phyloP scores from a whole-genome alignment of 768 basidiomycete species.

The Rhodotorula toruloides region DNA sequence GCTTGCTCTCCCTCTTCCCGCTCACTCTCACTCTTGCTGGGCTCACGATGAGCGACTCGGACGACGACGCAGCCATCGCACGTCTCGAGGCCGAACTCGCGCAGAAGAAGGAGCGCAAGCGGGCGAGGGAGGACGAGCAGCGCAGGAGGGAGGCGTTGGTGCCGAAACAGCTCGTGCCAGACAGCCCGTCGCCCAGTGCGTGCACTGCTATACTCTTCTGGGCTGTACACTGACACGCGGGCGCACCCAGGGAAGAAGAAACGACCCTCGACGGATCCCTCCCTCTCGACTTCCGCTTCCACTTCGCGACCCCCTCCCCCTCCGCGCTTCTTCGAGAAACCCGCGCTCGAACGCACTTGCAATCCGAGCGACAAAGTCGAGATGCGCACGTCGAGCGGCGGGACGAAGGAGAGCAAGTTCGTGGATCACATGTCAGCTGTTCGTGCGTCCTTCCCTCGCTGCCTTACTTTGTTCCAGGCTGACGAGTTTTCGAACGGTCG shows the following conservation, averaged over 20 bases:
- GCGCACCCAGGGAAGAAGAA: conserved; percentile 27
- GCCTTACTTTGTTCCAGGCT: too few species aligned
- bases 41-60: not conserved
- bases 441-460: conserved; percentile 2
- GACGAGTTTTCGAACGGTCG: not conserved
- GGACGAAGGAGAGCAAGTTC: conserved; percentile 5
- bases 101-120: not conserved
- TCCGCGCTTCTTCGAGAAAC: not conserved
- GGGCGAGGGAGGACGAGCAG: not conserved
- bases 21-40: not conserved
- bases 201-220: too few species aligned
- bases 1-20: not conserved
- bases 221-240: too few species aligned
- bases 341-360: not conserved
- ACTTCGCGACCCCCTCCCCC: too few species aligned
- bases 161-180: conserved; percentile 19
- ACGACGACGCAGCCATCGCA: not conserved
- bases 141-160: too few species aligned
- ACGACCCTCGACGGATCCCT: not conserved
- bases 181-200: conserved; percentile 23
- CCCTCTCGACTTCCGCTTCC: not conserved
- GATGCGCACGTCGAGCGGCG: not conserved
- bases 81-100: conserved; percentile 1
- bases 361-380: conserved; percentile 2
- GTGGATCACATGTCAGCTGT: conserved; percentile 24